Evolutionary conservation across 1,284 basidiomycete genomes (phyloP), one percentile per base, ranked within the genome.

Genomic region (Cutaneotrichosporon sp.): DNA sequence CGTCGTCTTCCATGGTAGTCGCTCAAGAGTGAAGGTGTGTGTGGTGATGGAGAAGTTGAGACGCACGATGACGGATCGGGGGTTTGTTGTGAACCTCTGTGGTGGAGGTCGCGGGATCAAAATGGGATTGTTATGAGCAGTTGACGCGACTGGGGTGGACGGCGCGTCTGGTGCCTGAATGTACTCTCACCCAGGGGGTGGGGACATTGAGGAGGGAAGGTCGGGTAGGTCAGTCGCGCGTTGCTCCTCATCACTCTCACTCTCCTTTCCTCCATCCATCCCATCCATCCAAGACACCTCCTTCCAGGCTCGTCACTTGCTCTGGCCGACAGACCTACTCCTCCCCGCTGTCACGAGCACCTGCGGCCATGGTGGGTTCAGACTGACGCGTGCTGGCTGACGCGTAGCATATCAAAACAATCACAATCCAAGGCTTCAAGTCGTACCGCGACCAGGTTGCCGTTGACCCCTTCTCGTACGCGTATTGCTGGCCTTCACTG

Each of bases 361-460:
- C 16, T 29, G 47, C 47, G 18, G 47, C 27, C 47, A 50, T 50
- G 47, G 47, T 50, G 16, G 27, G 25, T 14, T n/a, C n/a, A n/a
- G n/a, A n/a, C 13, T n/a, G 25, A 31, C 25, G 8, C 4, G 27
- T 8, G 8, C 14, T 14, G 16, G 34, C 34, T 53, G 20, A 53
- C 51, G 34, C 22, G 50, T 90, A 78, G 90, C 87, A 88, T 73
- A 94, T 94, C 81, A 93, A 95, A 80, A 94, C 91, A 9, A 83
- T 95, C 43, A 95, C 92, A 2, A 91, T 97, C 65, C 91, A 94
- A 71, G 84, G 95, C 67, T 98, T 98, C 87, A 98, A 97, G 81
- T 95, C 92, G 33, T 98, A 95, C 87, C 74, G 83, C 60, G 84
- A 86, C 68, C 82, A 84, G 70, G 82, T 82, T 18, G n/a, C 38